Conservation (phyloP, 1,139 yeast species). For the Suhomyces wounanorum region DNA sequence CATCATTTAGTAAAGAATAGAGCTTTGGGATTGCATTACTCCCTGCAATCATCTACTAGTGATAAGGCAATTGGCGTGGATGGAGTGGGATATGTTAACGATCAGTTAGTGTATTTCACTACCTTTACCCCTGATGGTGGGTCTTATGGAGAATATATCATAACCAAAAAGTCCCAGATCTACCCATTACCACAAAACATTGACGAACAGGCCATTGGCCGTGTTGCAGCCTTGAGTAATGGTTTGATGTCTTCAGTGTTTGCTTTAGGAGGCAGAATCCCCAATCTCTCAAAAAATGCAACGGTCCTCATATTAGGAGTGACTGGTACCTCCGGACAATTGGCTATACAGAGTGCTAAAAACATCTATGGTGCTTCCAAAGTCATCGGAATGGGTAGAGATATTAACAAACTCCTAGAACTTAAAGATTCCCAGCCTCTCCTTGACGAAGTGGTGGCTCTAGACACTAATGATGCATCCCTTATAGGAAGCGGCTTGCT, state of each 20-base stretch:
- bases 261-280: slow-evolving; percentile 16
- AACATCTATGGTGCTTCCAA: slow-evolving; percentile 16
- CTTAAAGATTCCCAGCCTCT: slow-evolving; percentile 13
- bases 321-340: slow-evolving; percentile 22
- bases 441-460: slow-evolving; percentile 13
- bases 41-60: slow-evolving; percentile 1
- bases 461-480: slow-evolving; percentile 9
- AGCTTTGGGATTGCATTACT: slow-evolving; percentile 22
- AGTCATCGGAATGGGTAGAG: slow-evolving; percentile 20
- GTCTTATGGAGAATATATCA: slow-evolving; percentile 14
- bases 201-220: slow-evolving; percentile 12
- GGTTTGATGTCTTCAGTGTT: slow-evolving; percentile 16
- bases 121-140: slow-evolving; percentile 14
- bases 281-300: slow-evolving; percentile 11
- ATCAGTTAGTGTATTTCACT: slow-evolving; percentile 17
- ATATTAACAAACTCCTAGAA: slow-evolving; percentile 9
- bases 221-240: slow-evolving; percentile 19
- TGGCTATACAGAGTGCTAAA: slow-evolving; percentile 21
- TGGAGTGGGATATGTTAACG: slow-evolving; percentile 18
- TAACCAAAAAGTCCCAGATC: slow-evolving; percentile 12
- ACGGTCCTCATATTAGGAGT: slow-evolving; percentile 21
- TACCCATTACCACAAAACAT: slow-evolving; percentile 12
- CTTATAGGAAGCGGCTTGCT: slow-evolving; percentile 3
- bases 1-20: slow-evolving; percentile 20
- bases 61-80: slow-evolving; percentile 18